phyloP scores from a whole-genome alignment of 495 filamentous ascomycete genomes.

The Trichoderma gamsii region DNA sequence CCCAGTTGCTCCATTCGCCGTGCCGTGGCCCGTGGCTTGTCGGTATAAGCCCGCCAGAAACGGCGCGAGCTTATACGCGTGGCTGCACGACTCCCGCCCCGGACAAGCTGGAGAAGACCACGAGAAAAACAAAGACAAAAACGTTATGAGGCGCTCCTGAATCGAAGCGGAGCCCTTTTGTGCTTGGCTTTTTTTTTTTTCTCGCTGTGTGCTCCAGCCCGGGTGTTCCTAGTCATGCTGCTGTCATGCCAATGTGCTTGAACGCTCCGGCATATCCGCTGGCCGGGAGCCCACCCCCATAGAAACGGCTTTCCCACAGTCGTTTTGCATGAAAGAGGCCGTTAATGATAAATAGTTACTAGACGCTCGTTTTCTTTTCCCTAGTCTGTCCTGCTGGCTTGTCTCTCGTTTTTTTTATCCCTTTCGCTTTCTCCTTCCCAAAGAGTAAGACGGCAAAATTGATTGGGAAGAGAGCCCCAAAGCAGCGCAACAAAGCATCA shows the following conservation, averaged over 20 bases:
- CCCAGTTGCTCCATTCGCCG: too few relatives aligned
- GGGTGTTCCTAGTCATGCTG: slow-evolving; percentile 1
- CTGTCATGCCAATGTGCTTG: slow-evolving; percentile 6
- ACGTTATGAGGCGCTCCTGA: neutral
- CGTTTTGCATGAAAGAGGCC: too few relatives aligned
- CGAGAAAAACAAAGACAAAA: too few relatives aligned
- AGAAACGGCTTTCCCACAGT: too few relatives aligned
- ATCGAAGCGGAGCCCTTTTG: neutral
- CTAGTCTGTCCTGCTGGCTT: too few relatives aligned
- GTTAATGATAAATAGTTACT: slow-evolving; percentile 5
- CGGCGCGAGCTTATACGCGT: neutral
- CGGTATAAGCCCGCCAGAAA: too few relatives aligned
- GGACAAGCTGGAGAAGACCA: too few relatives aligned
- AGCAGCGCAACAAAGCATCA: neutral
- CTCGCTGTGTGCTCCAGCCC: neutral
- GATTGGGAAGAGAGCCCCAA: neutral
- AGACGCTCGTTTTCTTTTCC: too few relatives aligned
- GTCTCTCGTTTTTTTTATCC: too few relatives aligned
- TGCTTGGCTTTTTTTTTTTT: slow-evolving; percentile 6
- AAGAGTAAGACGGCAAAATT: neutral
- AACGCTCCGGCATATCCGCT: slow-evolving; percentile 6
- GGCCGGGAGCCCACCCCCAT: neutral
- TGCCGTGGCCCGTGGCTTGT: too few relatives aligned
- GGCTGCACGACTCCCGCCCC: neutral
- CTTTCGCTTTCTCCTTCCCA: neutral